Evolutionary conservation across 1,284 basidiomycete genomes (phyloP).

Genomic region (Tylopilus orsonianus): DNA sequence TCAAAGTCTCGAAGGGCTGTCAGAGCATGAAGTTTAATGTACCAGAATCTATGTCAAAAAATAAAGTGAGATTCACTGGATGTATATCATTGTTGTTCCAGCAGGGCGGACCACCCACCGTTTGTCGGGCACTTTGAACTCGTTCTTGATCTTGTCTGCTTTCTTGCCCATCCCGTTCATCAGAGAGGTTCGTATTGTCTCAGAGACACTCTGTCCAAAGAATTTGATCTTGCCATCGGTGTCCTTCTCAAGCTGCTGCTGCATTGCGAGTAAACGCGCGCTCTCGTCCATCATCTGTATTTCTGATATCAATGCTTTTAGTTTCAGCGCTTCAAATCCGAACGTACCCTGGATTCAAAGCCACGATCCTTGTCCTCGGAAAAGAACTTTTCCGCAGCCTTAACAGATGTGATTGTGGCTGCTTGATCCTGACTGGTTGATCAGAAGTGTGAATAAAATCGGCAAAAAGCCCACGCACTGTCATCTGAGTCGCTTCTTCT

Average conservation of each 20-base stretch:
- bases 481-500: conserved; percentile 72
- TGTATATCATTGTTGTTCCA: background rate
- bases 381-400: conserved; percentile 88
- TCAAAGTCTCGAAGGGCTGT: conserved; percentile 82
- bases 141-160: conserved; percentile 82
- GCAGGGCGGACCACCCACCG: conserved; percentile 45
- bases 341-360: conserved; percentile 85
- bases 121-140: conserved; percentile 92
- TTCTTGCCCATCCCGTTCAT: conserved; percentile 78
- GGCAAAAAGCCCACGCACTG: conserved; percentile 40
- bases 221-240: conserved; percentile 73
- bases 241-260: conserved; percentile 89
- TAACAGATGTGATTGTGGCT: conserved; percentile 71
- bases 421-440: conserved; percentile 56
- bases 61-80: conserved; percentile 1
- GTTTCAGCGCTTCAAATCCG: background rate
- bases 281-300: conserved; percentile 90
- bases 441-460: conserved; percentile 5
- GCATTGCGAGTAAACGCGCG: conserved; percentile 70
- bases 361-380: conserved; percentile 88
- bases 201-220: conserved; percentile 80
- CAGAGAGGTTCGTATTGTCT: conserved; percentile 77
- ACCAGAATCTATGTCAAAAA: conserved; percentile 77
- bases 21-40: conserved; percentile 83
- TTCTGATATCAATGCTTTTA: background rate